Evolutionary conservation across 2,329 filamentous ascomycete genomes (phyloP).

Genomic region (Colletotrichum sojae): DNA sequence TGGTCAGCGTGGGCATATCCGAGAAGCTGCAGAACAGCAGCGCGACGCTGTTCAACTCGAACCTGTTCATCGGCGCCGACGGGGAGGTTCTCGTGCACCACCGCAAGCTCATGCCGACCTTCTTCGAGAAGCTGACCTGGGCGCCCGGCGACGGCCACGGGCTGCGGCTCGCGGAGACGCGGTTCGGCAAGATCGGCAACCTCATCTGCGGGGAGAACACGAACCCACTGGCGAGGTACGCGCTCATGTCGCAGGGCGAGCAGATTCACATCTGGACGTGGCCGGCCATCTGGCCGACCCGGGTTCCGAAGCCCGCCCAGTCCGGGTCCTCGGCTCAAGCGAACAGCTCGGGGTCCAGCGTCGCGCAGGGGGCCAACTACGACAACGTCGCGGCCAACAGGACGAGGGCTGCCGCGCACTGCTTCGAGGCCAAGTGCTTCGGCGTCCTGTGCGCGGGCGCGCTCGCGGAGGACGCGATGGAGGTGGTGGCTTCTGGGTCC

Average conservation of each 20-base stretch:
- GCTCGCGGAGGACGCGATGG: conserved; percentile 57
- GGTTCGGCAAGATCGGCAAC: conserved; percentile 61
- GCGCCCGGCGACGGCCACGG: conserved; percentile 66
- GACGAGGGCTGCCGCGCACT: conserved; percentile 67
- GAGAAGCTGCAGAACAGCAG: conserved; percentile 60
- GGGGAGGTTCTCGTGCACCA: conserved; percentile 66
- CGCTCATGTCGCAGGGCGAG: conserved; percentile 68
- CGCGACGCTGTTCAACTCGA: conserved; percentile 66
- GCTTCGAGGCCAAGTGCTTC: conserved; percentile 71
- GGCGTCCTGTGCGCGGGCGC: conserved; percentile 63
- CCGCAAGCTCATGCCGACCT: conserved; percentile 68
- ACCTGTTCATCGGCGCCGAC: conserved; percentile 59
- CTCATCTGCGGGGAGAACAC: conserved; percentile 72
- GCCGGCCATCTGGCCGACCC: conserved; percentile 69
- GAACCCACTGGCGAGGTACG: conserved; percentile 67
- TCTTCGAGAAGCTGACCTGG: conserved; percentile 71
- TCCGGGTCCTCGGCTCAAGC: background rate
- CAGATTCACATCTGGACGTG: conserved; percentile 69
- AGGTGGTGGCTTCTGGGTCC: conserved; percentile 49
- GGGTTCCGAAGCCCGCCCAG: conserved; percentile 40
- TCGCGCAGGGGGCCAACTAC: conserved; percentile 55
- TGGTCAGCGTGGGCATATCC: conserved; percentile 65
- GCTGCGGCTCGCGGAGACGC: conserved; percentile 60
- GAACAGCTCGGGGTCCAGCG: conserved; percentile 13
- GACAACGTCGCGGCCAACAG: conserved; percentile 68